phyloP scores from a whole-genome alignment of 192 early-diverging fungal species.

The Irineochytrium annulatum region DNA sequence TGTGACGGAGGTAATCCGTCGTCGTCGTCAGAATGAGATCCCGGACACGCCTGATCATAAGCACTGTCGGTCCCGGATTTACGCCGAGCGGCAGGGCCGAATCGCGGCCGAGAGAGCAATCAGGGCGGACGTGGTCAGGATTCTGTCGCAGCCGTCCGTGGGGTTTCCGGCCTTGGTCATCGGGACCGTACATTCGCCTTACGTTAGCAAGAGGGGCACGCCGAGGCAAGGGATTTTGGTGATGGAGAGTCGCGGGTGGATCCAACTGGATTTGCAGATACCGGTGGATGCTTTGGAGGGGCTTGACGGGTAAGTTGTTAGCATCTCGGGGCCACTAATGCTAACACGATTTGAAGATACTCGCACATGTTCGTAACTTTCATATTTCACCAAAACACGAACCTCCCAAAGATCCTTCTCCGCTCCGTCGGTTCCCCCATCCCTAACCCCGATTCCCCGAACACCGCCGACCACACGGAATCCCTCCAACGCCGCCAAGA shows the following conservation, averaged over 20 bases:
- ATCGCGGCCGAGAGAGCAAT: conserved; percentile 34
- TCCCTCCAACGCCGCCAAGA: conserved; percentile 13
- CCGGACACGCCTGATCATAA: too few species aligned
- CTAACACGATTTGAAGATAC: conserved; percentile 1
- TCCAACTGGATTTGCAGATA: conserved; percentile 21
- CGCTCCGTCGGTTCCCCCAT: conserved; percentile 1
- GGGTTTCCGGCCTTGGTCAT: conserved; percentile 34
- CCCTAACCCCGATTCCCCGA: neutral
- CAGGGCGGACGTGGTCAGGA: conserved; percentile 24
- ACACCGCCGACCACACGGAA: neutral
- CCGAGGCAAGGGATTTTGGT: conserved; percentile 34
- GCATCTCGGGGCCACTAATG: too few species aligned
- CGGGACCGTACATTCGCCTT: conserved; percentile 23
- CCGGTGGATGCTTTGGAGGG: conserved; percentile 30
- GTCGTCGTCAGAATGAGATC: too few species aligned
- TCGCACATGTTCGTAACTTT: conserved; percentile 31
- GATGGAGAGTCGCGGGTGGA: conserved; percentile 9
- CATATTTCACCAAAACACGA: conserved; percentile 40
- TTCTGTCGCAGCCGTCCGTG: conserved; percentile 12
- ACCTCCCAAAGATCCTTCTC: conserved; percentile 27
- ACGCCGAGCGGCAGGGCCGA: conserved; percentile 28
- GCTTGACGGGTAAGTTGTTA: neutral
- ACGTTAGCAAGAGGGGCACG: conserved; percentile 27
- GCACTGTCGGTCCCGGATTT: conserved; percentile 20
- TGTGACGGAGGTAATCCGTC: too few species aligned